Evolutionary conservation across 208 protist genomes (phyloP), one percentile per base, ranked within the genome.

Genomic region (Leishmania arabica): DNA sequence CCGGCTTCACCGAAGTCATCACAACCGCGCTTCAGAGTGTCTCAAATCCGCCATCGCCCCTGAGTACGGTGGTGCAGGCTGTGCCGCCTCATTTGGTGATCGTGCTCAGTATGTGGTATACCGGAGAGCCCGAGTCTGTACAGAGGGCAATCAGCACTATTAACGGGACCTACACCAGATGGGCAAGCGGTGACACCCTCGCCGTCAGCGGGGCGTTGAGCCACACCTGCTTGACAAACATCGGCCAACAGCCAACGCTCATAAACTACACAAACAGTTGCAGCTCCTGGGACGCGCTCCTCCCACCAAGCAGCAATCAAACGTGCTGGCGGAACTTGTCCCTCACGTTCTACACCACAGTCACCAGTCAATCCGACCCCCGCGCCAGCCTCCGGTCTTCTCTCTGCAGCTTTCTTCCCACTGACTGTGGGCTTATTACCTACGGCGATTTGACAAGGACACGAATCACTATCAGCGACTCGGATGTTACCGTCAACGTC

Each of bases 201-300:
- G 3, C 47, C 8, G 75, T 89, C 37, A 78, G 74, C 34, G 71
- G 77, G 24, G 77, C 68, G 62, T 81, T 95, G 24, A 95, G 90
- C 72, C 31, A 88, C 42, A 60, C 89, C 47, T 85, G 73, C 64
- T 56, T 91, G 19, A 69, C 75, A 24, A 75, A 81, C 47, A 73
- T 92, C 60, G 84, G 84, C 3, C 86, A 75, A 58, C 91, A 95
- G 79, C 89, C 89, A 49, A 82, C 42, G 42, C 31, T 71, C n/a
- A 73, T 95, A 27, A 68, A 85, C 6, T 79, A 90, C 27, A 83
- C 85, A 11, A 62, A 89, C 62, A 72, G 66, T 74, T 95, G 91
- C 80, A 71, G 58, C 19, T 90, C 84, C 68, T 72, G 62, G 51
- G 78, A 81, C 13, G 51, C 80, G 11, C n/a, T 60, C 3, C 13